phyloP scores from a whole-genome alignment of 2,329 filamentous ascomycete species.

The Trichoderma polysporum region DNA sequence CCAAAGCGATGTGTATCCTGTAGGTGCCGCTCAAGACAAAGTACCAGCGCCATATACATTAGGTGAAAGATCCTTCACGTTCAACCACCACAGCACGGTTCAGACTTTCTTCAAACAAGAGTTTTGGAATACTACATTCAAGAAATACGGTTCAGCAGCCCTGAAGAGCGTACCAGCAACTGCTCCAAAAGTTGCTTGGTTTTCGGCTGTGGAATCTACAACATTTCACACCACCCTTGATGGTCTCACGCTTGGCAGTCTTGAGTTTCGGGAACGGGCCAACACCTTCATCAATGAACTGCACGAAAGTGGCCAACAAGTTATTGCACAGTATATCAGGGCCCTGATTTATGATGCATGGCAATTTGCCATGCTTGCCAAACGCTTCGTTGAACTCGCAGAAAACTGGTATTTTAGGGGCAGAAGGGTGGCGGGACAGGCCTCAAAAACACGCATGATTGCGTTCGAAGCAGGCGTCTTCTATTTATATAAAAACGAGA shows the following conservation, averaged over 20 bases:
- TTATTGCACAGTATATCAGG: slow-evolving; percentile 25
- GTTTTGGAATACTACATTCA: slow-evolving; percentile 31
- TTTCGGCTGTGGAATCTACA: slow-evolving; percentile 10
- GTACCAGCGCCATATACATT: background rate
- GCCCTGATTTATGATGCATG: slow-evolving; percentile 25
- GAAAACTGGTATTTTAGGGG: slow-evolving; percentile 11
- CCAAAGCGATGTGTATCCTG: background rate
- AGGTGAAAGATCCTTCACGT: slow-evolving; percentile 18
- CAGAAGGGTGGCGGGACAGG: background rate
- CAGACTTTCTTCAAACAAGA: slow-evolving; percentile 26
- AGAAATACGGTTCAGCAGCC: slow-evolving; percentile 29
- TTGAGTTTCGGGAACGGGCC: background rate
- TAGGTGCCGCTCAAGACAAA: background rate
- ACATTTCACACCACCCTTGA: background rate
- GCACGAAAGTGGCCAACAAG: background rate
- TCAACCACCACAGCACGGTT: slow-evolving; percentile 21
- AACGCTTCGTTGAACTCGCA: slow-evolving; percentile 18
- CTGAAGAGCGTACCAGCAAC: slow-evolving; percentile 23
- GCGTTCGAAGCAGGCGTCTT: background rate
- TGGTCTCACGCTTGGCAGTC: background rate
- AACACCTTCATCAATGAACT: background rate
- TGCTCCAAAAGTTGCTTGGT: slow-evolving; percentile 25
- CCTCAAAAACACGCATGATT: background rate
- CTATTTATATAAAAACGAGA: background rate
- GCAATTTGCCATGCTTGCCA: slow-evolving; percentile 23